Evolutionary conservation across 2,329 filamentous ascomycete genomes (phyloP).

Genomic region (Cladosporium sp.): DNA sequence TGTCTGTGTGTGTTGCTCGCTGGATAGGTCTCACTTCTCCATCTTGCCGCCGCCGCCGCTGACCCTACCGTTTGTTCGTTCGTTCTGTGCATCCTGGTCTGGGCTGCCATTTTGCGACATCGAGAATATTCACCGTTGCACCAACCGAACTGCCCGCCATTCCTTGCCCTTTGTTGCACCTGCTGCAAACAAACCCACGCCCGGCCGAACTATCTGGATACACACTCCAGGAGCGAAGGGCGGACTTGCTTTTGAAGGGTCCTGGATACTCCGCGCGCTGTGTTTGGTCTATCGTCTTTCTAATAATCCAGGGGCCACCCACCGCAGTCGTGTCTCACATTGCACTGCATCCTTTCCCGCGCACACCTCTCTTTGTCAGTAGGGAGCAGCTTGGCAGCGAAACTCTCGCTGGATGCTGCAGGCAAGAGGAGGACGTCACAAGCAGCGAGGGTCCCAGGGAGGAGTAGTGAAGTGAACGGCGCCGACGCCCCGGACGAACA

Average conservation of each 20-base stretch:
- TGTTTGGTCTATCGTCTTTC: background rate
- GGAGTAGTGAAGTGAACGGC: background rate
- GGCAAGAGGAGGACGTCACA: conserved; percentile 10
- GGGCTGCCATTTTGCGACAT: conserved; percentile 5
- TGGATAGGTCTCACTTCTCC: conserved; percentile 11
- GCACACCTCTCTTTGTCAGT: background rate
- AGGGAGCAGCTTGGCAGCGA: conserved; percentile 10
- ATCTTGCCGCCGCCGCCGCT: conserved; percentile 8
- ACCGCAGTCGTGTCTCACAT: conserved; percentile 9
- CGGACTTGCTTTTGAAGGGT: background rate
- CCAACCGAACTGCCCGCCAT: background rate
- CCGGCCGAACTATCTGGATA: background rate
- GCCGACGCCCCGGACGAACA: background rate
- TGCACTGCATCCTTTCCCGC: conserved; percentile 1
- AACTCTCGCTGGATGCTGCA: conserved; percentile 7
- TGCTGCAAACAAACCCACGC: too few species aligned
- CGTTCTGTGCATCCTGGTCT: conserved; percentile 3
- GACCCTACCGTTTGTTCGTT: background rate
- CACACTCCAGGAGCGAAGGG: background rate
- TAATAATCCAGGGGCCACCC: conserved; percentile 8
- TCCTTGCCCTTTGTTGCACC: too few species aligned
- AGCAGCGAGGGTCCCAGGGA: conserved; percentile 10
- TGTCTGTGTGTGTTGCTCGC: background rate
- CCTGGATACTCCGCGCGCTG: background rate
- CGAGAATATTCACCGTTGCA: background rate